Base-by-base conservation (phyloP, 108 stramenopile species). In the Seminavis robusta region DNA sequence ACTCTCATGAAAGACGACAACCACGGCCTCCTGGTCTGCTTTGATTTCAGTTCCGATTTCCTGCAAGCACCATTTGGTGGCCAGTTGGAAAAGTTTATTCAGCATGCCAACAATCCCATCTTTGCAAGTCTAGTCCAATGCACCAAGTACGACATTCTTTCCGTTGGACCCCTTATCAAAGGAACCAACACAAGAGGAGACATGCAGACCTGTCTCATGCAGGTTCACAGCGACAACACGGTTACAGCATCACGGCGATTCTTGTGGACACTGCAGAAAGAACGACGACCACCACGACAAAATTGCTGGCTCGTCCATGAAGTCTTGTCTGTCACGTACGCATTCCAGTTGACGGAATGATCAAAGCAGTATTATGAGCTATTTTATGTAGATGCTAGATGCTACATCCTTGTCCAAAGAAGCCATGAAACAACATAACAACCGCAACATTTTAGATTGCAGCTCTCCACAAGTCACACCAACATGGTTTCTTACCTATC, bases 271-370 rank as follows among this genome's bases (percentile, higher is more conserved):
- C 41, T 90, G 43, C 74, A 79, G 46, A 72, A 81, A 41, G 84
- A 86, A 61, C 65, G 84, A n/a, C 67, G 84, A 38, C 88, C 88
- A 29, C 84, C 88, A 36, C 67, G 80, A 59, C 84, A 86, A 54
- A 77, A 73, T 29, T 73, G 77, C 47, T 90, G 82, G 80, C 61
- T 86, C 30, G 77, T 90, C 10, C 83, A 86, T 45, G 88, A 90
- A 72, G 83, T 83, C 49, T 63, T 90, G 36, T 79, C 58, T 41
- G 64, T 69, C 17, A 78, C 82, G 26, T 75, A 78, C 48, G 77
- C 80, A 5, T 69, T 65, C 38, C 55, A 50, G 1, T 52, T 61
- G 27, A 84, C 83, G 20, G 33, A 23, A 24, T 76, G 29, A 33
- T 33, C n/a, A n/a, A n/a, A n/a, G n/a, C n/a, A n/a, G n/a, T n/a